Evolutionary conservation across 495 filamentous ascomycete genomes (phyloP), one percentile per base, ranked within the genome.

Genomic region (Tuber calosporum): DNA sequence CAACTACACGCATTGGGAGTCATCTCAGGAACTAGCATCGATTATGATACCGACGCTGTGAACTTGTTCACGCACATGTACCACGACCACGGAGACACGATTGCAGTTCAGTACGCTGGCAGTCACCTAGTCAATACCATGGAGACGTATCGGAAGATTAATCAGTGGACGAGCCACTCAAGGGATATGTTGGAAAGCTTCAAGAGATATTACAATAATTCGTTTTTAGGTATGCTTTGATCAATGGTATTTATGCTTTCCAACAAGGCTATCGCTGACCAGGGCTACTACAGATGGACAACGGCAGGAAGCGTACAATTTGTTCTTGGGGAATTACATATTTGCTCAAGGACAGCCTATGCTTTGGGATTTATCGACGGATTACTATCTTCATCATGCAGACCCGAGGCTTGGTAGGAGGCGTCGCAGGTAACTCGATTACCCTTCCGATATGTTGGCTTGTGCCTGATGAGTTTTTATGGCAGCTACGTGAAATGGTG

Each of bases 181-280:
- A 87, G 95, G 66, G 95, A 99, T 82, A 99, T 99, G 95, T 92
- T 99, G 15, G 95, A 99, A 83, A 96, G 92, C 82, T 97, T 99
- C 85, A 99, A 98, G 82, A 89, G 95, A 41, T 99, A 98, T 84
- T 99, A 99, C 84, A 96, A 98, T 82, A 99, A 99, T 82, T 97
- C 94, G 0, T 99, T 99, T 83, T 86, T 98, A 13, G 72, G 71
- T 72, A 72, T n/a, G 30, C 39, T 26, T 48, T 62, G 7, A 34
- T 62, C 11, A 34, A 62, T 34, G 26, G 11, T 34, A 34, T 62
- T 34, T 26, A 62, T 62, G 20, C 36, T 36, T 42, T 66, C 70
- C 34, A 53, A 3, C 42, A 13, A n/a, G 26, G 8, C 41, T 45
- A 58, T 20, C 22, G 36, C 38, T 48, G 34, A 71, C 69, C 1